Evolutionary conservation across 2,329 filamentous ascomycete species (phyloP), one percentile per base, ranked within the genome.

Genomic region (Huntiella moniliformis): DNA sequence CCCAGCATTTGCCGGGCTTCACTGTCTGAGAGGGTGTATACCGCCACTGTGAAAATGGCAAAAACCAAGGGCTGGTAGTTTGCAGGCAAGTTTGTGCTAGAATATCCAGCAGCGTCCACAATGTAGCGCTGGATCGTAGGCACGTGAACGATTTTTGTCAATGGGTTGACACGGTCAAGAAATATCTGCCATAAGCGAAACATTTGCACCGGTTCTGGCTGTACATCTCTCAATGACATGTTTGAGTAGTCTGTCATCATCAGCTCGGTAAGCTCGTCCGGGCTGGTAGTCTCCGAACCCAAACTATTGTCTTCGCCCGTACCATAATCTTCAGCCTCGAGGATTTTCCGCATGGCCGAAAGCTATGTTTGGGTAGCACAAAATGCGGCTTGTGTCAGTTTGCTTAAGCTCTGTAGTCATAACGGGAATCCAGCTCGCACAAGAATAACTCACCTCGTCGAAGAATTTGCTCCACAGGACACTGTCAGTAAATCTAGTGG

Each of bases 161-260:
- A 58, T 0, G 82, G 81, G 54, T 87, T 81, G 46, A 87, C 75
- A 50, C 82, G 77, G 42, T 83, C 75, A 4, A 85, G 62, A 52
- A 79, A 86, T 6, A 74, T 65, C 56, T 85, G 78, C 82, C 82
- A 88, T 4, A 88, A 66, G 43, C 70, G 68, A 54, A 82, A 77
- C 18, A 82, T 71, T 32, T 82, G 74, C 10, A 73, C 67, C 0
- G 76, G 70, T 4, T 73, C 64, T 0, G 82, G 82, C 53, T 80
- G 77, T 56, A 81, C 61, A 11, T 68, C 65, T 44, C 69, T 64
- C 11, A 63, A 53, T 38, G 58, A 64, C 17, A 58, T 55, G 4
- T 59, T 56, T 1, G 61, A 58, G 28, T 62, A 55, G 44, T 66
- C 64, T 31, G 62, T 61, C 42, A 74, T 59, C 8, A 77, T 51